Conservation (phyloP, 371 early-diverging fungal genomes). For the Mortierella sp. region DNA sequence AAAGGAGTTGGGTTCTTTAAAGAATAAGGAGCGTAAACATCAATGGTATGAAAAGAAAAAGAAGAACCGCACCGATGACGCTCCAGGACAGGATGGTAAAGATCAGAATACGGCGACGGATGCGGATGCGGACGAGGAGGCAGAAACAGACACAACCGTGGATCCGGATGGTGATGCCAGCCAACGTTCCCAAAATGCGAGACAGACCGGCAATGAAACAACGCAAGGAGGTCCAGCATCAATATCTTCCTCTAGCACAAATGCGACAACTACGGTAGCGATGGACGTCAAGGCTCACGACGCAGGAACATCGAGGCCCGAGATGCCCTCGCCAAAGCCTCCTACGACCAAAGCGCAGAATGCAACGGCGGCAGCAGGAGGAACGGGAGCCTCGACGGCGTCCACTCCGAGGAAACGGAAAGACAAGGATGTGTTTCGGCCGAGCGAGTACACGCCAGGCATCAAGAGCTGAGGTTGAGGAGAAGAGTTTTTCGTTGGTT, state of each 20-base stretch:
- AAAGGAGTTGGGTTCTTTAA: conserved; percentile 60
- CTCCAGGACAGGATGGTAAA: conserved; percentile 22
- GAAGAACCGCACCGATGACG: conserved; percentile 21
- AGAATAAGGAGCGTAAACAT: conserved; percentile 71
- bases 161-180: conserved; percentile 42
- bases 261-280: background rate
- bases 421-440: conserved; percentile 29
- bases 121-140: conserved; percentile 37
- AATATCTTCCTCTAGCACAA: conserved; percentile 1
- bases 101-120: conserved; percentile 27
- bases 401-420: conserved; percentile 27
- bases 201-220: background rate
- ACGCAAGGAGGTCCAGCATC: background rate
- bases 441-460: conserved; percentile 25
- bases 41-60: conserved; percentile 72
- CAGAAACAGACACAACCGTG: conserved; percentile 44
- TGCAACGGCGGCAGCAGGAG: conserved; percentile 5
- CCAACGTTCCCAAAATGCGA: conserved; percentile 2
- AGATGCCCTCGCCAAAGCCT: too few relatives aligned
- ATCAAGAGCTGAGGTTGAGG: conserved; percentile 12
- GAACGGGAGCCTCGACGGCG: background rate
- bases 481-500: background rate
- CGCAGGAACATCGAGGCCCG: too few relatives aligned
- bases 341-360: too few relatives aligned
- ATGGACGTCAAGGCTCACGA: background rate